A percentile compares a stretch with the other conserved stretches of the same genome.
These are phyloP conservation scores for Globisporangium viniferum DNA, from an alignment of 352 stramenopile genomes.

Conservation along the genomic window DNA sequence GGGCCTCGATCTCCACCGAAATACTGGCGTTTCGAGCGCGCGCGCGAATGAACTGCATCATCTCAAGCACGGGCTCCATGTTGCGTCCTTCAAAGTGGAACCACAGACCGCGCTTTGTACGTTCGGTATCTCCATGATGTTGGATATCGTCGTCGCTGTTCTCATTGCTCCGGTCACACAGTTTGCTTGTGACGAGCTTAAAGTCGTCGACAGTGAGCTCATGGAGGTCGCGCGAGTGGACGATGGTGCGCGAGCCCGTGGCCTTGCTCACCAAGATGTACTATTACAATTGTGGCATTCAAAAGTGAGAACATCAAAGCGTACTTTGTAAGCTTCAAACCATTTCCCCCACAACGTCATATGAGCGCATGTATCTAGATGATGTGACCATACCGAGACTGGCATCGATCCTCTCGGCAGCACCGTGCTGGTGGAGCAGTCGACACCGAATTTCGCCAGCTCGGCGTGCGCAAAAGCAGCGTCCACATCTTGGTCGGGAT, in stretches of 20 bases:
- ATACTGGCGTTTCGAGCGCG: slow-evolving; percentile 22
- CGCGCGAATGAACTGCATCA: slow-evolving; percentile 49
- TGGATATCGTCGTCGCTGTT: not conserved
- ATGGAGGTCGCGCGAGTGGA: slow-evolving; percentile 57
- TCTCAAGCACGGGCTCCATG: slow-evolving; percentile 50
- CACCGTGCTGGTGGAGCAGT: slow-evolving; percentile 39
- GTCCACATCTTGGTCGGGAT: slow-evolving; percentile 46
- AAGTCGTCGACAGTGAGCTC: slow-evolving; percentile 55
- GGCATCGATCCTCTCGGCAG: slow-evolving; percentile 52
- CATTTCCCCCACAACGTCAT: not conserved
- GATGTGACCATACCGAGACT: slow-evolving; percentile 36
- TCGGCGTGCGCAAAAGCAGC: slow-evolving; percentile 51
- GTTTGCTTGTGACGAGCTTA: slow-evolving; percentile 22
- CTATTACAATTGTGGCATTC: slow-evolving; percentile 19
- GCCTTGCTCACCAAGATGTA: slow-evolving; percentile 65
- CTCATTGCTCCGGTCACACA: slow-evolving; percentile 10
- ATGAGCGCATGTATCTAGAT: not conserved
- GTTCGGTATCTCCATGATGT: not conserved
- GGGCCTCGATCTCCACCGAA: slow-evolving; percentile 67
- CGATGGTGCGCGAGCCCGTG: slow-evolving; percentile 67
- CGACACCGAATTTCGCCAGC: slow-evolving; percentile 41
- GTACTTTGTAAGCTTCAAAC: not conserved
- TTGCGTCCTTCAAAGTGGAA: slow-evolving; percentile 76
- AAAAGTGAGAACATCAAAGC: not conserved
- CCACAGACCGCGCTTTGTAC: slow-evolving; percentile 23